A percentile compares a stretch with the other conserved stretches of the same genome.
These are phyloP conservation scores for Helotiales sp. DNA, from an alignment of 2,329 filamentous ascomycete species.

Conservation along the genomic window DNA sequence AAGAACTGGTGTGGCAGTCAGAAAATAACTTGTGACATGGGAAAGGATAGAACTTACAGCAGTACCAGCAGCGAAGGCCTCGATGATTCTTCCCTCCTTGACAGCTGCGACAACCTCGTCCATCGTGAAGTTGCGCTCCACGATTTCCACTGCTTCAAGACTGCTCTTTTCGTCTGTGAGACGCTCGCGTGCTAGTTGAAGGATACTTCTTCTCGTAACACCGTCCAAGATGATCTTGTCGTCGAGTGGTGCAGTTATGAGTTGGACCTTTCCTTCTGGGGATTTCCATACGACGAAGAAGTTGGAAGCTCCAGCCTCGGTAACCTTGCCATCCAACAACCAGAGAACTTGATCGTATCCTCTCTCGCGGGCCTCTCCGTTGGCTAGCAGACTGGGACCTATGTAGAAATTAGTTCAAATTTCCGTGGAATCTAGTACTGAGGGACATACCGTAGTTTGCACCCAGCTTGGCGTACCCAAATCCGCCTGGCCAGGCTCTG, in stretches of 20 bases:
- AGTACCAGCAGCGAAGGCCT: conserved; percentile 87
- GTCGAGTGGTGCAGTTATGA: conserved; percentile 83
- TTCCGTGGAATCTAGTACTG: background rate
- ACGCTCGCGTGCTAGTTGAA: conserved; percentile 72
- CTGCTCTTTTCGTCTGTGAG: conserved; percentile 50
- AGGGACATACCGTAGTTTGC: conserved; percentile 76
- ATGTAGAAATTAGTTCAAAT: background rate
- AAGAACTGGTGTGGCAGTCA: conserved; percentile 61
- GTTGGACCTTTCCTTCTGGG: conserved; percentile 65
- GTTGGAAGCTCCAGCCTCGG: conserved; percentile 90
- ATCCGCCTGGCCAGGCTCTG: conserved; percentile 91
- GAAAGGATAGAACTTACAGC: conserved; percentile 61
- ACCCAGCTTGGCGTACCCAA: conserved; percentile 89
- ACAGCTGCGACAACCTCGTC: conserved; percentile 74
- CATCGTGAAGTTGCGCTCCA: conserved; percentile 85
- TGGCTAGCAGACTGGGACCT: conserved; percentile 73
- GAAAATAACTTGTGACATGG: background rate
- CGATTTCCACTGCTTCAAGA: conserved; percentile 65
- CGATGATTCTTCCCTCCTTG: conserved; percentile 76
- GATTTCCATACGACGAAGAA: conserved; percentile 85
- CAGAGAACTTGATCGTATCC: conserved; percentile 94
- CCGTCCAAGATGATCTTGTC: conserved; percentile 86
- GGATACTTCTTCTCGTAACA: conserved; percentile 80
- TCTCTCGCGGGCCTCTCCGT: conserved; percentile 70
- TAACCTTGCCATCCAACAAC: conserved; percentile 84